Conservation (phyloP, 208 protist genomes). For the Wallacemonas sp. region DNA sequence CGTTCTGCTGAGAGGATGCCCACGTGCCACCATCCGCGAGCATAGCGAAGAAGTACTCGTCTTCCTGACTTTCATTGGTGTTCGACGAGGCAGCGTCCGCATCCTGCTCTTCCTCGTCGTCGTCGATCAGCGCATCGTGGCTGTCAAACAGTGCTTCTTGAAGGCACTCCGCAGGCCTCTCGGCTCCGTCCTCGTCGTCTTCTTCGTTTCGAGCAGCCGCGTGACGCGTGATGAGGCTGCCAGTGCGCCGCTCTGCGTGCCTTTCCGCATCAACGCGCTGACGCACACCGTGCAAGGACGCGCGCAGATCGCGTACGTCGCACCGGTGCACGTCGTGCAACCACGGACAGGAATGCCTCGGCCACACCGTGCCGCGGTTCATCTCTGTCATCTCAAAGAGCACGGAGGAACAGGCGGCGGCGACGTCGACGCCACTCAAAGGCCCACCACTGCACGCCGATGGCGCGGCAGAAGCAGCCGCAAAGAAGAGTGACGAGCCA, state of each 20-base stretch:
- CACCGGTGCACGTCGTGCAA: constrained; percentile 21
- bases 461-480: neutral
- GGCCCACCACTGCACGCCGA: too few relatives aligned
- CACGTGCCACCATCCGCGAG: neutral
- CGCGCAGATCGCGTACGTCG: constrained; percentile 25
- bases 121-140: neutral
- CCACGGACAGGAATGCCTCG: neutral
- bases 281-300: constrained; percentile 15
- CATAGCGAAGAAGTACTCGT: constrained; percentile 13
- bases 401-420: neutral
- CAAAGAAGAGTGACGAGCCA: neutral
- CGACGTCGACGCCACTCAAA: too few relatives aligned
- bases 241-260: too few relatives aligned
- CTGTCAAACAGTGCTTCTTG: neutral
- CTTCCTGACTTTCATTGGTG: neutral
- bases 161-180: too few relatives aligned
- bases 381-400: neutral
- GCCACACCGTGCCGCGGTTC: too few relatives aligned
- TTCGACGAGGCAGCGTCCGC: neutral
- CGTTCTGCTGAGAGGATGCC: too few relatives aligned
- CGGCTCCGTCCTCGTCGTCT: too few relatives aligned
- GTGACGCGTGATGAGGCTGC: neutral
- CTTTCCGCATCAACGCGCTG: constrained; percentile 16
- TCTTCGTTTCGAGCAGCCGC: too few relatives aligned
- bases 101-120: neutral